Base-by-base conservation (phyloP, 257 asterid genomes). In the Cynanchum wilfordii region DNA sequence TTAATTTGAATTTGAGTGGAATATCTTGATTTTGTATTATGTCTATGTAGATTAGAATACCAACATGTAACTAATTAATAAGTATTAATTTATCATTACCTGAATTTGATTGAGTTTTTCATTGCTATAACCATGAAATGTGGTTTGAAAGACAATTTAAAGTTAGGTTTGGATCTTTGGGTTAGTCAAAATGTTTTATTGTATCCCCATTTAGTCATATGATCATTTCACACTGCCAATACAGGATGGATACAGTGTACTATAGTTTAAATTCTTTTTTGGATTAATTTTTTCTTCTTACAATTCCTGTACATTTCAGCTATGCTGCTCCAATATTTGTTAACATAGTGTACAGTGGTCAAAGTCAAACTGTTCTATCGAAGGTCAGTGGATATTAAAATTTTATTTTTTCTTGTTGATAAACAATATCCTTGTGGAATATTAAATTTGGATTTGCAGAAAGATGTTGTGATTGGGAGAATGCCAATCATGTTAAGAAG, bases 401-500 rank as follows among this genome's bases (percentile, higher is more conserved):
- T 59, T 73, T 36, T 27, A 5, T 63, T 60, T 60, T 15, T 30
- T 25, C 67, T 60, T 60, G 67, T 60, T 29, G 12, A 13, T 59
- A 59, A 66, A 66, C 55, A 36, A 11, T 12, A 2, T n/a, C 40
- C 68, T 66, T 44, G 20, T 16, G 44, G 51, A 62, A 44, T 12
- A 24, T 82, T n/a, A 58, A 62, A 25, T 80, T 30, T 64, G 42
- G 57, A 57, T 64, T 45, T 50, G 54, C 59, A 95, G 97, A 82
- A 38, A 24, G 63, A 82, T 72, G 79, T 88, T 73, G 0, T 67
- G 36, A 95, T 95, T 70, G 98, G 97, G 73, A 83, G 92, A 76
- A 80, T 95, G 99, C 98, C 99, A 22, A 86, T 95, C 81, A 95
- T 95, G 99, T 83, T 95, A 77, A 88, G 90, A 80, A 92, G 99